Base-by-base conservation (phyloP, 2,329 filamentous ascomycete genomes). In the Keithomyces neogunnii region DNA sequence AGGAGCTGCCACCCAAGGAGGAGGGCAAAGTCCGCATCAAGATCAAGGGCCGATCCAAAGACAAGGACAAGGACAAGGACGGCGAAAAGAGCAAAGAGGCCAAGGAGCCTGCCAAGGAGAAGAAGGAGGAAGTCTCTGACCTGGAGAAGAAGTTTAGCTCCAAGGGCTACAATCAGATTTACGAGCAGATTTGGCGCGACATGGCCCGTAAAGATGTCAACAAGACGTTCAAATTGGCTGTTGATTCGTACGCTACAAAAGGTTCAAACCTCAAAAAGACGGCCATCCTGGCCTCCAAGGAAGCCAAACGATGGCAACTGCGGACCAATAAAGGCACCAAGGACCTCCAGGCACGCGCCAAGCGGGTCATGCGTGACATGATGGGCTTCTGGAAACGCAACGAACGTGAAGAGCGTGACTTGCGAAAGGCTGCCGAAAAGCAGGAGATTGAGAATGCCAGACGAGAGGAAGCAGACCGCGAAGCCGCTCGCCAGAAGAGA, bases 331-430 rank as follows among this genome's bases (percentile, higher is more conserved):
- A 99, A 78, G 95, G 91, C 64, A 93, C 88, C 67, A 99, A 99
- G 69, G 93, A 99, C 68, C 88, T 95, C 3, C 93, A 97, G 66
- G 93, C 93, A 42, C 84, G 93, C 46, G 93, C 93, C 53, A 99
- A 99, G 77, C 87, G 93, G 59, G 92, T 92, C 53, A 99, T 99
- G 93, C 84, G 93, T 66, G 93, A 99, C 71, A 99, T 99, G 93
- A 93, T 96, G 81, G 84, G 88, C 52, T 99, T 97, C 78, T 99
- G 93, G 93, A 97, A 97, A 72, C 86, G 92, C 52, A 99, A 99
- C 67, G 93, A 99, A 69, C 87, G 92, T 49, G 93, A 99, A 66
- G 93, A 99, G 67, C 88, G 93, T 54, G 93, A 99, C 67, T 76
- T 95, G 57, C 85, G 93, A 59, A 95, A 96, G 73, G 85, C 91